Percentiles rank a stretch among this genome's conserved stretches.
Evolutionary conservation across 352 stramenopile species (phyloP).

Genomic region (Achlya hypogyna): DNA sequence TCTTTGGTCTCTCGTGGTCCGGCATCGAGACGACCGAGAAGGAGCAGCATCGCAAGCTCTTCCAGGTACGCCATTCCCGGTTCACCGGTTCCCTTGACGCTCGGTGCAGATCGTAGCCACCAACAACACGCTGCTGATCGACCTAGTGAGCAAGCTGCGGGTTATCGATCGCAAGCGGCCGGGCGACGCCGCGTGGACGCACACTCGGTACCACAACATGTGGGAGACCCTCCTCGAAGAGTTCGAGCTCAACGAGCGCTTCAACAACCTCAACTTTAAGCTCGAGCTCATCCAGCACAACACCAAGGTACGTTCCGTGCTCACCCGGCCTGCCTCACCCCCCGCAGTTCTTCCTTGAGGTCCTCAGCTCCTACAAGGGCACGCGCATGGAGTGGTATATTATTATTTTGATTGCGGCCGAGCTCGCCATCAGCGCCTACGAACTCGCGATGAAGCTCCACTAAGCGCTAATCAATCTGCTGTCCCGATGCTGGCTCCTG

Average conservation of each 20-base stretch:
- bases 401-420: slow-evolving; percentile 93
- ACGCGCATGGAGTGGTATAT: slow-evolving; percentile 96
- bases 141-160: slow-evolving; percentile 93
- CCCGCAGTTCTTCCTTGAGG: slow-evolving; percentile 93
- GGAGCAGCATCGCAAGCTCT: slow-evolving; percentile 70
- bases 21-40: slow-evolving; percentile 46
- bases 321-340: neutral
- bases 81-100: neutral
- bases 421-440: slow-evolving; percentile 87
- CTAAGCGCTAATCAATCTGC: too few species aligned
- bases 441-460: slow-evolving; percentile 68
- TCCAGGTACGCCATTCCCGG: slow-evolving; percentile 27
- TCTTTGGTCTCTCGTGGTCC: slow-evolving; percentile 44
- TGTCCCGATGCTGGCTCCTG: too few species aligned
- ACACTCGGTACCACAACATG: slow-evolving; percentile 91
- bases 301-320: slow-evolving; percentile 72
- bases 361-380: slow-evolving; percentile 93
- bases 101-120: slow-evolving; percentile 79
- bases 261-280: slow-evolving; percentile 97
- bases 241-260: slow-evolving; percentile 91
- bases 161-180: slow-evolving; percentile 91
- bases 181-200: slow-evolving; percentile 91
- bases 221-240: slow-evolving; percentile 83
- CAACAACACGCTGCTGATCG: slow-evolving; percentile 95
- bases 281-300: slow-evolving; percentile 96